A percentile compares a stretch with the other conserved stretches of the same genome.
These are phyloP conservation scores for Hypoxylon sp. DNA, from an alignment of 2,329 filamentous ascomycete species.

Conservation along the genomic window DNA sequence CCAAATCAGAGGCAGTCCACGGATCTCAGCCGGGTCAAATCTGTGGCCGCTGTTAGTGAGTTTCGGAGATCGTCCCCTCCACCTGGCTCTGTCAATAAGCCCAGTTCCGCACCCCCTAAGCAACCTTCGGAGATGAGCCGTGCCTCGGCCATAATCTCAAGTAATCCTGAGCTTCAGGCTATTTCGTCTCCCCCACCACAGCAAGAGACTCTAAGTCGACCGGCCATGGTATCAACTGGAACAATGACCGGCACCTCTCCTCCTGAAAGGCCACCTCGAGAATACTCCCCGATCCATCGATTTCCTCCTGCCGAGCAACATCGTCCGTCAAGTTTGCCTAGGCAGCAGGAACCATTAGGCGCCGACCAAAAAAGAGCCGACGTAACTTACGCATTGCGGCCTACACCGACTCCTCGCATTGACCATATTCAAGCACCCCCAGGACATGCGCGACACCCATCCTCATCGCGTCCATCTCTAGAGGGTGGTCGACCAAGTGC, in stretches of 20 bases:
- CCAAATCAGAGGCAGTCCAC: constrained; percentile 51
- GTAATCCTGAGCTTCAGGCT: constrained; percentile 71
- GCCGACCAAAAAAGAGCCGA: constrained; percentile 47
- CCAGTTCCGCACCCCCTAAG: constrained; percentile 57
- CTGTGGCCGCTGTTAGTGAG: constrained; percentile 42
- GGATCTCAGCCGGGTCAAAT: constrained; percentile 52
- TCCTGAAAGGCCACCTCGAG: constrained; percentile 62
- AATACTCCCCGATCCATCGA: constrained; percentile 56
- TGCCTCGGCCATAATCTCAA: constrained; percentile 73
- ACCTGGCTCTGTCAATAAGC: constrained; percentile 49
- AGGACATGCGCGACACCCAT: constrained; percentile 57
- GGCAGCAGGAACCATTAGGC: constrained; percentile 49
- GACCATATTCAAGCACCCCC: constrained; percentile 54
- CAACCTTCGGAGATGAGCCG: constrained; percentile 64
- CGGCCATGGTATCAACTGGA: constrained; percentile 69
- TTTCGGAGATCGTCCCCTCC: constrained; percentile 52
- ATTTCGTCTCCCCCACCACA: constrained; percentile 62
- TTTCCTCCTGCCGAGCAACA: constrained; percentile 58
- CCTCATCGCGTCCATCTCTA: constrained; percentile 74
- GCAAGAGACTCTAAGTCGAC: constrained; percentile 51
- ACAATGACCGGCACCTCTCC: constrained; percentile 80
- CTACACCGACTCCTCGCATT: constrained; percentile 47
- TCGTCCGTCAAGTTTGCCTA: constrained; percentile 57
- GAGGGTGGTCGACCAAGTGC: constrained; percentile 76
- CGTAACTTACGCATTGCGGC: constrained; percentile 43